These are phyloP conservation scores for Cyamopsis tetragonoloba DNA, from an alignment of 306 rosid genomes.

Conservation along the genomic window DNA sequence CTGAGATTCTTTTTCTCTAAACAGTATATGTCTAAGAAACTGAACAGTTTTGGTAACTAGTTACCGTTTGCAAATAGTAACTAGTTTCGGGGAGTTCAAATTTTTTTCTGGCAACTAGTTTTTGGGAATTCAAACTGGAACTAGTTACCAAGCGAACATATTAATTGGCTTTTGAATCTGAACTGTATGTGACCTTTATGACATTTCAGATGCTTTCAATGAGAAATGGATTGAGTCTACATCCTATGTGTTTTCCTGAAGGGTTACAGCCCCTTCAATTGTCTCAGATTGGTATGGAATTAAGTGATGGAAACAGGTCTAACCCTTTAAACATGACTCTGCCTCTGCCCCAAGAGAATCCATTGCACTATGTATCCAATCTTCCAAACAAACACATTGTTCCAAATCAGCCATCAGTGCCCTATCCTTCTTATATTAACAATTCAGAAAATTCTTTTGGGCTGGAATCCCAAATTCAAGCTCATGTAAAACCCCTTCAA, in stretches of 20 bases:
- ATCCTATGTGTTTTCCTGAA: slow-evolving; percentile 69
- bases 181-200: not conserved
- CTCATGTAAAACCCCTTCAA: slow-evolving; percentile 48
- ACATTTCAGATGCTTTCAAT: slow-evolving; percentile 80
- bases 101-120: too few relatives aligned
- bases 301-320: slow-evolving; percentile 53
- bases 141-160: too few relatives aligned
- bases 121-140: slow-evolving; percentile 2
- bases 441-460: slow-evolving; percentile 45
- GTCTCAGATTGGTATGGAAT: slow-evolving; percentile 49
- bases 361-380: slow-evolving; percentile 40
- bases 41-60: not conserved
- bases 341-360: slow-evolving; percentile 51
- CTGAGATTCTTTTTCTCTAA: not conserved
- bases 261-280: slow-evolving; percentile 47
- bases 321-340: slow-evolving; percentile 40
- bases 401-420: slow-evolving; percentile 38
- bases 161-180: not conserved
- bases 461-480: slow-evolving; percentile 41
- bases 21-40: slow-evolving; percentile 1
- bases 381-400: slow-evolving; percentile 40
- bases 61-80: too few relatives aligned
- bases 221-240: slow-evolving; percentile 83
- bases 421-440: slow-evolving; percentile 45
- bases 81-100: too few relatives aligned